Base-by-base conservation (phyloP, 805 yeast species). In the Priceomyces medius region DNA sequence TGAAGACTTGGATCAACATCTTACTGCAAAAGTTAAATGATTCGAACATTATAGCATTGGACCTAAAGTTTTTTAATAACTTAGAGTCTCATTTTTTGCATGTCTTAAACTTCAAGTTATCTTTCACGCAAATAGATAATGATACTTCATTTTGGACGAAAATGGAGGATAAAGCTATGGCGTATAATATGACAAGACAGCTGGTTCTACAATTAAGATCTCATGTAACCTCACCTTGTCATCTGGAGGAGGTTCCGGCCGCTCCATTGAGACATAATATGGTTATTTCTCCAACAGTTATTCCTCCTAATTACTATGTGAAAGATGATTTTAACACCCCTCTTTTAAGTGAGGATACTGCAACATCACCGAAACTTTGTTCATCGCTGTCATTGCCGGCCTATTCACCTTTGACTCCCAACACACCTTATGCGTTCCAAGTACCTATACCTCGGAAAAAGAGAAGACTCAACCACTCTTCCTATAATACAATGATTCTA, bases 1-100 rank as follows among this genome's bases (percentile, higher is more conserved):
- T 73, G 49, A 74, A 74, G 47, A 76, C 80, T 18, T 73, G 81
- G 81, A 58, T 73, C 8, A 56, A 50, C 44, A 49, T 58, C 9
- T 46, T 50, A 16, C 44, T 44, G 10, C 45, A 42, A 13, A 38
- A 31, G 21, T 41, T 41, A 26, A 38, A 38, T 23, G 28, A 20
- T 23, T 37, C 33, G 37, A 14, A 38, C 19, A 7, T 18, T 14
- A 13, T 40, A 14, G 31, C 45, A 20, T 36, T 57, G 5, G 58
- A 60, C 39, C 47, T 62, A 29, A 50, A 50, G 31, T 29, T 61
- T 17, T 44, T 64, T 35, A 61, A 60, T 40, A 47, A 50, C 20
- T 46, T 64, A 40, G 70, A 64, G 45, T 39, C 51, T 20, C 58
- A 57, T 35, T 63, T 59, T 40, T 50, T 63, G 35, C 46, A 51